These are phyloP conservation scores for Trichoderma atroviride DNA, from an alignment of 2,329 filamentous ascomycete genomes.

Conservation along the genomic window DNA sequence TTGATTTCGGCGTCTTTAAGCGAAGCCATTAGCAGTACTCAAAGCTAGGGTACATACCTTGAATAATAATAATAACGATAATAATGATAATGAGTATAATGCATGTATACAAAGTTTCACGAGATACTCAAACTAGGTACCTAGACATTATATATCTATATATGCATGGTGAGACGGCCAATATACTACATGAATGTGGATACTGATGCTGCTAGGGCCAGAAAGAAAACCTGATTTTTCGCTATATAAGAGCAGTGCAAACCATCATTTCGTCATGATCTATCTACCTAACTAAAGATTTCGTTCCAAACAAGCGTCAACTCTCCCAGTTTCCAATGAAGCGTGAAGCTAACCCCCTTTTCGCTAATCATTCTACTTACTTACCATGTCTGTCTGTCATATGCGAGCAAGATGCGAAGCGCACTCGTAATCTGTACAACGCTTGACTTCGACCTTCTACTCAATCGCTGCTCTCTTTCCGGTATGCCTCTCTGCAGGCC, in stretches of 20 bases:
- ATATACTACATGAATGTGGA: background rate
- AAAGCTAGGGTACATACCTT: background rate
- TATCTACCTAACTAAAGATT: background rate
- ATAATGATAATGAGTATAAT: slow-evolving; percentile 21
- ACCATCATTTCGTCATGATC: background rate
- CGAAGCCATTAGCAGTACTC: slow-evolving; percentile 36
- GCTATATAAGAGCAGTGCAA: background rate
- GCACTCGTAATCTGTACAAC: background rate
- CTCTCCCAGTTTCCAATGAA: background rate
- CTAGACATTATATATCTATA: background rate
- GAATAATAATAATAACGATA: background rate
- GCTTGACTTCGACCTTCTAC: background rate
- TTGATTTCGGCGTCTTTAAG: slow-evolving; percentile 40
- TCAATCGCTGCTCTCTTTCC: slow-evolving; percentile 13
- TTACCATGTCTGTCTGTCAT: background rate
- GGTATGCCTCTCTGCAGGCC: slow-evolving; percentile 45
- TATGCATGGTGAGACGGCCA: background rate
- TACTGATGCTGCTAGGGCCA: background rate
- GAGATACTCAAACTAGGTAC: background rate
- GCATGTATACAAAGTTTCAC: background rate
- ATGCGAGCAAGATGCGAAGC: background rate
- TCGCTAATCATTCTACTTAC: background rate
- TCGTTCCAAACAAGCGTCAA: background rate
- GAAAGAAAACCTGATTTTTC: background rate
- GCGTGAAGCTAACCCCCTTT: background rate